Base-by-base conservation (phyloP, 371 early-diverging fungal genomes). In the Mortierella sp. region DNA sequence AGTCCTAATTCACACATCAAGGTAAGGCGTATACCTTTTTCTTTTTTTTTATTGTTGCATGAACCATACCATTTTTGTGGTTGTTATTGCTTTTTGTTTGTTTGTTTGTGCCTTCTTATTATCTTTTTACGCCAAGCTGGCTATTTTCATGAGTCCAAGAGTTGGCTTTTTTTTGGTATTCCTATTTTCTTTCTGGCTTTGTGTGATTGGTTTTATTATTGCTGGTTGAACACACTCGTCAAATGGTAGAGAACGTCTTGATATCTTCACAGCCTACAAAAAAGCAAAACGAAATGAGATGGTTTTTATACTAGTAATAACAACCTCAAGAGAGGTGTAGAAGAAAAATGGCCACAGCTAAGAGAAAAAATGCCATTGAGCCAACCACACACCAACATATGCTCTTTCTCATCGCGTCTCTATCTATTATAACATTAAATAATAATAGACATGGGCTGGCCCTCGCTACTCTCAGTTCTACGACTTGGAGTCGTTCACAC, bases 391-490 rank as follows among this genome's bases (percentile, higher is more conserved):
- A 65, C 65, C 9, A 38, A 65, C 21, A 24, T 19, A 19, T 9
- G 19, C 10, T 19, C 10, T 2, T 21, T 19, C 21, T n/a, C 26
- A 7, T 26, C 7, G 16, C 28, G 31, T 31, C 9, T 58, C n/a
- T 28, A 3, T 16, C n/a, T 13, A 26, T 7, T 5, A 24, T 65
- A 38, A 19, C 13, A 31, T 28, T 7, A 38, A 38, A 38, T 38
- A 38, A 38, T 38, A 38, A 14, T 65, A 84, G 84, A 48, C 76
- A 6, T 84, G 84, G 84, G 55, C 81, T 63, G 84, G 84, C 16
- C 50, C 72, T n/a, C 55, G 81, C 13, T 84, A 84, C 72, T 84
- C 84, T 5, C 81, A 84, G 42, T 84, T 84, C 57, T 84, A 84
- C 50, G 79, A 84, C 57, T 48, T 84, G 13, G 65, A 75, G 16